Percentiles rank a stretch among this genome's conserved stretches.
Evolutionary conservation across 2,329 filamentous ascomycete species (phyloP).

Genomic region (Neopestalotiopsis rosae): DNA sequence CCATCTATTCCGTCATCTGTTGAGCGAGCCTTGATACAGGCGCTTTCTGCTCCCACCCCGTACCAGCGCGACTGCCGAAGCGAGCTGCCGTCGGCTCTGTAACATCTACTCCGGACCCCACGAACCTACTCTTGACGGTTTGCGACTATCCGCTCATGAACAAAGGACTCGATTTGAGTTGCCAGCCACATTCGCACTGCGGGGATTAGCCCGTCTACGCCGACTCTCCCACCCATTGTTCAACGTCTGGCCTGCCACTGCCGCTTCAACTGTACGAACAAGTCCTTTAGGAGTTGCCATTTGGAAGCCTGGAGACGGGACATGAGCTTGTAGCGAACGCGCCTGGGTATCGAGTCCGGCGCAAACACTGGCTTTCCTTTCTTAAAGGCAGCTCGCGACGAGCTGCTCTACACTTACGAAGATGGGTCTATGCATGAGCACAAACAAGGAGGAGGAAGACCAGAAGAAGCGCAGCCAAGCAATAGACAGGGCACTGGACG

Average conservation of each 20-base stretch:
- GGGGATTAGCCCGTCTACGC: conserved; percentile 6
- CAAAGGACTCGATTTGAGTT: conserved; percentile 8
- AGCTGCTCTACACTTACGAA: conserved; percentile 31
- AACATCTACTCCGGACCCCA: neutral
- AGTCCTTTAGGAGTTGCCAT: neutral
- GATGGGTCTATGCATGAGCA: conserved; percentile 96
- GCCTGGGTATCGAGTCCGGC: conserved; percentile 11
- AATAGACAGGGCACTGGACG: conserved; percentile 92
- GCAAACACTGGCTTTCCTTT: conserved; percentile 13
- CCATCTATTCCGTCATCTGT: conserved; percentile 16
- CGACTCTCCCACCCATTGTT: neutral
- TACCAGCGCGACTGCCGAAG: neutral
- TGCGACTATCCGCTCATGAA: conserved; percentile 12
- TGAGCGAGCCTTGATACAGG: neutral
- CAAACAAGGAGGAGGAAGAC: conserved; percentile 83
- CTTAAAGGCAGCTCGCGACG: neutral
- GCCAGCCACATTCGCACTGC: conserved; percentile 11
- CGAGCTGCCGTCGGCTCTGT: conserved; percentile 2
- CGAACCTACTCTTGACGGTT: conserved; percentile 3
- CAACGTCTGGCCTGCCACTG: neutral
- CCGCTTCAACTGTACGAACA: neutral
- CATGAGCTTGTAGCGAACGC: conserved; percentile 16
- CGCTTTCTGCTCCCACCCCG: neutral
- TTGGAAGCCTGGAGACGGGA: neutral
- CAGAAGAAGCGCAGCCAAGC: conserved; percentile 96